phyloP scores from a whole-genome alignment of 306 rosid genomes.

The Malus asiatica region DNA sequence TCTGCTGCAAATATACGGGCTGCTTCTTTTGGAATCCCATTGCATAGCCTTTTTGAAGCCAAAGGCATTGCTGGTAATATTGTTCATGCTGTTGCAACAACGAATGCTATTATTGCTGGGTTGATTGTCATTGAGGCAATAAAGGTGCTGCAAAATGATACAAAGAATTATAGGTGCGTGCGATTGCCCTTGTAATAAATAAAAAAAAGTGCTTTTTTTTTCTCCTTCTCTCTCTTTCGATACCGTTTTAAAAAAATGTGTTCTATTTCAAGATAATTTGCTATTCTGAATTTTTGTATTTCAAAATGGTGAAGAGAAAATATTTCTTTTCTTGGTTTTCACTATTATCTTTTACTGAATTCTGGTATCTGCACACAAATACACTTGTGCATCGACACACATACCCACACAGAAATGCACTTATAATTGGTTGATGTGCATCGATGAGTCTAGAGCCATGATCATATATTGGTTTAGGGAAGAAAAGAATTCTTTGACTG shows the following conservation, averaged over 20 bases:
- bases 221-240: neutral
- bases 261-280: neutral
- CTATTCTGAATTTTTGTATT: neutral
- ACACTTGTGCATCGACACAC: neutral
- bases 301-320: neutral
- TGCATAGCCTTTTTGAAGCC: conserved; percentile 96
- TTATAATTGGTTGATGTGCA: neutral
- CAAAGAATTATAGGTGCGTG: conserved; percentile 61
- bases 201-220: neutral
- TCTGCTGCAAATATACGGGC: conserved; percentile 97
- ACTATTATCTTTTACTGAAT: neutral
- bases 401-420: neutral
- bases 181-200: conserved; percentile 1
- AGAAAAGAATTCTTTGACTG: neutral
- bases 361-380: neutral
- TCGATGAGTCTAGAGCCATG: neutral
- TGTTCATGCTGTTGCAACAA: conserved; percentile 98
- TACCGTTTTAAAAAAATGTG: neutral
- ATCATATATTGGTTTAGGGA: neutral
- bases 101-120: conserved; percentile 94
- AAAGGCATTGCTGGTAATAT: conserved; percentile 99
- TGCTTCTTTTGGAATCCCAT: conserved; percentile 81
- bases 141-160: conserved; percentile 79
- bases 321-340: neutral
- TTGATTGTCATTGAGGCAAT: conserved; percentile 96